Evolutionary conservation across 2,329 filamentous ascomycete species (phyloP), one percentile per base, ranked within the genome.

Genomic region (Trichoderma sp.): DNA sequence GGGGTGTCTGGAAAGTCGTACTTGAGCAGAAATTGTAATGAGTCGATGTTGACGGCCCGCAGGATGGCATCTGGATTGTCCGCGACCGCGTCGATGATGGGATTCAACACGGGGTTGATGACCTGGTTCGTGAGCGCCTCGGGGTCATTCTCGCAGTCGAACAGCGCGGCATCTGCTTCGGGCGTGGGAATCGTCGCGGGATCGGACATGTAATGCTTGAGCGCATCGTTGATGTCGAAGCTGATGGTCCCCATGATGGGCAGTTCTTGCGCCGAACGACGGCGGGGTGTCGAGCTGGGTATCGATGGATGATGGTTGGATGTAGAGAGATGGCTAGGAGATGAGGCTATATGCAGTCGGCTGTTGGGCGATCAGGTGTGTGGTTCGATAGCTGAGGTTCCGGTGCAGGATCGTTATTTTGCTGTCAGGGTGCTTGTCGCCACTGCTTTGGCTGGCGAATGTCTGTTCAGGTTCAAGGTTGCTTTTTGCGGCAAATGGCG

Each of bases 191-290:
- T 90, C 45, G 87, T 86, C 52, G 88, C 83, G 9, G 95, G 94
- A 76, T 98, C 94, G 79, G 92, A 96, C 85, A 97, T 91, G 80
- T 97, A 99, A 76, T 92, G 87, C 83, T 97, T 97, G 78, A 98
- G 90, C 70, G 93, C 92, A 81, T 97, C 90, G 77, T 97, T 97
- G 78, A 99, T 92, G 78, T 98, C 92, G 80, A 99, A 99, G 74
- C 89, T 85, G 76, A 93, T 85, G 81, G 90, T 90, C 74, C 83
- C 90, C 88, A 90, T 90, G 76, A 69, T 77, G 72, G 77, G 71
- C 74, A 73, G 71, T 61, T 63, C 56, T 60, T 67, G 67, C 68
- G 67, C 70, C 69, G 57, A 39, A 28, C 26, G 34, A 14, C 41
- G 65, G 65, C 61, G 47, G 68, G 71, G 63, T 24, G 26, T 34